Evolutionary conservation across 371 early-diverging fungal genomes (phyloP), one percentile per base, ranked within the genome.

Genomic region (Apophysomyces sp.): DNA sequence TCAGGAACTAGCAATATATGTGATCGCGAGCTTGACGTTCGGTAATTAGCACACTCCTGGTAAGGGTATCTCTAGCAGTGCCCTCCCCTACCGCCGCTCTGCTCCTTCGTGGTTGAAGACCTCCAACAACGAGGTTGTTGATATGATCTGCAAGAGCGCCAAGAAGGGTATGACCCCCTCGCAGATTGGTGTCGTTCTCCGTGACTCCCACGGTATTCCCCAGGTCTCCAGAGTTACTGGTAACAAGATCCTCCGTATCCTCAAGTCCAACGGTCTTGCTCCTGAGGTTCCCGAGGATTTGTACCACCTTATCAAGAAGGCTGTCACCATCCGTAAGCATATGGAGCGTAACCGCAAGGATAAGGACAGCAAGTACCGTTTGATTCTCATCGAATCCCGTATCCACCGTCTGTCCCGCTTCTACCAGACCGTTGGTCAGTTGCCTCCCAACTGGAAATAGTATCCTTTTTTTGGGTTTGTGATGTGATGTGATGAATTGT

Each of bases 281-380:
- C 99, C 99, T 68, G 94, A 93, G 78, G 94, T 99, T 76, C 99
- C 99, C 66, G 99, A 99, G 86, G 99, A 99, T 86, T 88, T 99
- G 63, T 95, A 98, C 89, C 94, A 95, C 81, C 86, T 99, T 66
- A 98, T 99, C 89, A 98, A 98, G 92, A 99, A 98, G 93, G 98
- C 99, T 56, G 98, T 98, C 74, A 86, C 95, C 72, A 94, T 99
- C 83, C 96, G 97, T 84, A 98, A 97, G 90, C 99, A 99, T 85
- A 78, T 99, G 77, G 98, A 99, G 89, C 93, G 93, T 73, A 93
- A 97, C 94, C 94, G 97, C 86, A 99, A 99, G 90, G 99, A 99
- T 85, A 89, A 86, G 74, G 98, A 98, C 85, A 89, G 97, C 84
- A 99, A 99, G 93, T 99, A 97, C 92, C 96, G 99, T 75, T 90